These are phyloP conservation scores for Leishmania tropica DNA, from an alignment of 208 protist genomes.

Conservation along the genomic window DNA sequence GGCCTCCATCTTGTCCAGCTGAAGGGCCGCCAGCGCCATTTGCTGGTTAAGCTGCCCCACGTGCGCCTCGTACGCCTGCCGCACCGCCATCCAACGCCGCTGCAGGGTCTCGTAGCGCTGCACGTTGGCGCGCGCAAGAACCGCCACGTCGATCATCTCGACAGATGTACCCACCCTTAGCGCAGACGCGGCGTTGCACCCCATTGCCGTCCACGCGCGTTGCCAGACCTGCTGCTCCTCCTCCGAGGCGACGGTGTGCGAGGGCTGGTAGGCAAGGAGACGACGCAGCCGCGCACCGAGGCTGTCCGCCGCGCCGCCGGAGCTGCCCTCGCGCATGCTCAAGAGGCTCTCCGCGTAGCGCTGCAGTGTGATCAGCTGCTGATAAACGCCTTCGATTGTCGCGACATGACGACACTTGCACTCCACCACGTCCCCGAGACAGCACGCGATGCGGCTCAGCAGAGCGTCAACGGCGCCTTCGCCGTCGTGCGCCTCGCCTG, in stretches of 20 bases:
- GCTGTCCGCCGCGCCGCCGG: neutral
- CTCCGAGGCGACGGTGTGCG: slow-evolving; percentile 20
- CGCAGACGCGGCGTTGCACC: neutral
- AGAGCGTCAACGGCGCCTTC: neutral
- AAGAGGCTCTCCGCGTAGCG: slow-evolving; percentile 5
- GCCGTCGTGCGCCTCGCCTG: neutral
- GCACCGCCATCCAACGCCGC: slow-evolving; percentile 19
- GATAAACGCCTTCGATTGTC: slow-evolving; percentile 6
- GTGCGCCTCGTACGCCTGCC: slow-evolving; percentile 6
- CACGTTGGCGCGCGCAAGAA: slow-evolving; percentile 26
- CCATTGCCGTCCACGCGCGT: slow-evolving; percentile 11
- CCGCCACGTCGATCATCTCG: slow-evolving; percentile 19
- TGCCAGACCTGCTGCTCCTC: slow-evolving; percentile 26
- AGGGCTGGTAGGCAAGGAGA: slow-evolving; percentile 14
- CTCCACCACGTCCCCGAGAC: slow-evolving; percentile 19
- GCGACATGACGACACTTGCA: slow-evolving; percentile 2
- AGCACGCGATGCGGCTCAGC: slow-evolving; percentile 9
- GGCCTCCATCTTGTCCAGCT: slow-evolving; percentile 29
- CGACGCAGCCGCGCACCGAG: slow-evolving; percentile 7
- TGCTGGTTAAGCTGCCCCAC: slow-evolving; percentile 22
- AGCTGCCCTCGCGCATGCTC: neutral
- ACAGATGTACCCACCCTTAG: neutral
- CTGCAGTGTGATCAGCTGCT: slow-evolving; percentile 19
- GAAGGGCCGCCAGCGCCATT: slow-evolving; percentile 24
- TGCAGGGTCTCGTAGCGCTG: slow-evolving; percentile 23